Percentiles rank a stretch among this genome's conserved stretches.
Evolutionary conservation across 257 asterid species (phyloP).

Genomic region (Nicotiana knightiana): DNA sequence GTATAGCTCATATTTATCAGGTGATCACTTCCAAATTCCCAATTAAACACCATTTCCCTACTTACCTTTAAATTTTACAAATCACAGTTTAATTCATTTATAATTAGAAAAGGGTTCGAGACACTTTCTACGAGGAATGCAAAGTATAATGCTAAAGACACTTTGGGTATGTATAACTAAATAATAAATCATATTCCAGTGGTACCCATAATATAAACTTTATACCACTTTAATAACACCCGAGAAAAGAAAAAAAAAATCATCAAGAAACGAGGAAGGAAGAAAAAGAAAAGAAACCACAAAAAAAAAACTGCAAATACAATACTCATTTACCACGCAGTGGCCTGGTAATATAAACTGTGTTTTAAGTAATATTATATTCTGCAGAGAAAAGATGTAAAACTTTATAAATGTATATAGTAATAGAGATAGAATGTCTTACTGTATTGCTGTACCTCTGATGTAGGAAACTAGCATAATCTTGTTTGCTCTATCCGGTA

Average conservation of each 20-base stretch:
- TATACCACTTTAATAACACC: neutral
- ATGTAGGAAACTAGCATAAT: neutral
- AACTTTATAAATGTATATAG: neutral
- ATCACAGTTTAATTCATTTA: neutral
- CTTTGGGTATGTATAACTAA: neutral
- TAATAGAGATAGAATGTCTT: slow-evolving; percentile 9
- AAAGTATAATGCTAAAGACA: neutral
- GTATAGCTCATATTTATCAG: too few relatives aligned
- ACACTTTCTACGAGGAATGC: neutral
- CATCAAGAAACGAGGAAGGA: too few relatives aligned
- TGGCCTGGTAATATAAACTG: neutral
- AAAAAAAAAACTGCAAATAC: neutral
- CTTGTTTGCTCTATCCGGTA: neutral
- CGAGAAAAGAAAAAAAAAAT: too few relatives aligned
- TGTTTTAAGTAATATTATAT: neutral
- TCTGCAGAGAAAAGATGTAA: neutral
- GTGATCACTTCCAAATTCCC: too few relatives aligned
- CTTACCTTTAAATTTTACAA: neutral
- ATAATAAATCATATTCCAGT: neutral
- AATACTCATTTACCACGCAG: neutral
- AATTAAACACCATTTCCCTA: too few relatives aligned
- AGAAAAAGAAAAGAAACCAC: neutral
- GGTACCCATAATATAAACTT: neutral
- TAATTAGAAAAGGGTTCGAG: neutral
- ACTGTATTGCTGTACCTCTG: slow-evolving; percentile 11